phyloP scores from a whole-genome alignment of 208 protist species.

The Plasmodiophora brassicae region DNA sequence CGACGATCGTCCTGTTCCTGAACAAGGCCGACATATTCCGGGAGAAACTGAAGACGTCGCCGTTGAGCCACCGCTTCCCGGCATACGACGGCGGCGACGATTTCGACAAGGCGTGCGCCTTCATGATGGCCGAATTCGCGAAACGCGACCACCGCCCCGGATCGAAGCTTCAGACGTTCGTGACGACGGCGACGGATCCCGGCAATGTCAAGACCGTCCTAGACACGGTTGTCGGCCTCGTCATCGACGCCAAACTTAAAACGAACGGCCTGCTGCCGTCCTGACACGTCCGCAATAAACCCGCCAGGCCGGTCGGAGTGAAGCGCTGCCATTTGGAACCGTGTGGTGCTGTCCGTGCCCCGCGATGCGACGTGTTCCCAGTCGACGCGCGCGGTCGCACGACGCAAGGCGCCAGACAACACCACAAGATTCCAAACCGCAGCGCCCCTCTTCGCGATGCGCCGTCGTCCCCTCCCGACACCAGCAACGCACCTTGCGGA shows the following conservation, averaged over 20 bases:
- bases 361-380: too few species aligned
- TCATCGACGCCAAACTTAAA: background rate
- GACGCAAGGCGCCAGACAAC: too few species aligned
- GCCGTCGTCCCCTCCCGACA: too few species aligned
- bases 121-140: background rate
- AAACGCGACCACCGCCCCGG: background rate
- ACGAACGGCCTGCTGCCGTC: background rate
- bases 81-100: background rate
- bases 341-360: too few species aligned
- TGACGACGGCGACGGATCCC: background rate
- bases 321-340: too few species aligned
- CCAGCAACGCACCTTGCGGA: too few species aligned
- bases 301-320: too few species aligned
- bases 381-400: too few species aligned
- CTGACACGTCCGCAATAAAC: too few species aligned
- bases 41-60: slow-evolving; percentile 62
- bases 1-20: slow-evolving; percentile 69
- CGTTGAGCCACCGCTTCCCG: slow-evolving; percentile 43
- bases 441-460: too few species aligned
- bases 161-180: background rate
- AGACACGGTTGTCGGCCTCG: background rate
- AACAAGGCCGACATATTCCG: slow-evolving; percentile 72
- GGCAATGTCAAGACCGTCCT: background rate
- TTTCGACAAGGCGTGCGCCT: background rate
- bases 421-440: too few species aligned